Base-by-base conservation (phyloP, 805 yeast genomes). In the Wickerhamomyces kurtzmanii region DNA sequence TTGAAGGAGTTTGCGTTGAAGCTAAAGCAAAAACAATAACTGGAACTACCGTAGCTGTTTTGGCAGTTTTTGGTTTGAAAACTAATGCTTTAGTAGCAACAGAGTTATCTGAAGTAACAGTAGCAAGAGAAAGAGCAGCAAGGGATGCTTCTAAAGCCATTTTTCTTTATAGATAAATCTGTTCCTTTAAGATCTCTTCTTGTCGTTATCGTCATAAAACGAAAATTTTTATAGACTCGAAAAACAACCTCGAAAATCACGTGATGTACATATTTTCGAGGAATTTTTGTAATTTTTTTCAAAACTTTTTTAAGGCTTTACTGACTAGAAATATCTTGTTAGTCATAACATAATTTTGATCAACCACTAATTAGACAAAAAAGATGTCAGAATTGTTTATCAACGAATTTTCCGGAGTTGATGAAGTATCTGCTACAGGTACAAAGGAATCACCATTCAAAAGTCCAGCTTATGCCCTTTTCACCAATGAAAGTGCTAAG, bases 41-140 rank as follows among this genome's bases (percentile, higher is more conserved):
- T 23, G 96, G 94, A 22, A 80, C 74, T 16, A 91, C 81, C 12
- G 70, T 54, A 28, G 82, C 84, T 26, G 84, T 59, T 49, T 85
- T 85, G 20, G 94, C 77, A 26, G 94, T 83, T 59, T 85, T 85
- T 43, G 94, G 94, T 59, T 85, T 85, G 71, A 85, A 85, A 16
- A 85, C 86, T 36, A 85, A 62, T 5, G 87, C 69, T 55, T 85
- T 85, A 36, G 83, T 68, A 17, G 75, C 60, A 16, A 60, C 36
- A 3, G 79, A 65, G 21, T 64, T 59, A 25, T 64, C 76, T 26
- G 68, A 53, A 12, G 65, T 43, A 24, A 68, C 76, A 23, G 70
- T 64, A 21, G 71, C 65, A 40, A 79, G 55, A 23, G 86, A 76
- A 36, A 81, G 61, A 26, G 75, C 66, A 24, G 84, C 74, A 40